Evolutionary conservation across 176 grass and related monocot genomes (phyloP).

Genomic region (Zizania latifolia): DNA sequence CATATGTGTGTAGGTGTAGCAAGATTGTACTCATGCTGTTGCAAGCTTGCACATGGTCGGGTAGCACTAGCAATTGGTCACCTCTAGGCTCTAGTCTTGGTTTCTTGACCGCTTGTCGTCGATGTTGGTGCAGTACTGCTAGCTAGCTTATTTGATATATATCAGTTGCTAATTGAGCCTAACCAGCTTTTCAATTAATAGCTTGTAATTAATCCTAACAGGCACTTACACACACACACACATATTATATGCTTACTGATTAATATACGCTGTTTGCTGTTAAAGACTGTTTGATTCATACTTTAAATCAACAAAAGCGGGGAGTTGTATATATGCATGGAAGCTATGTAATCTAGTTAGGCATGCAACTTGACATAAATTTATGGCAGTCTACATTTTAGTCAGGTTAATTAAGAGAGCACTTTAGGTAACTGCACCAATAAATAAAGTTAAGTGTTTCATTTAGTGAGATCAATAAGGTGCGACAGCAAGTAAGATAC

Average conservation of each 20-base stretch:
- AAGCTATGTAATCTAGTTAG: constrained; percentile 13
- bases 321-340: background rate
- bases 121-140: constrained; percentile 3
- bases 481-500: constrained; percentile 11
- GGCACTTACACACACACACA: too few species aligned
- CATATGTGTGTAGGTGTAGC: too few species aligned
- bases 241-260: constrained; percentile 21
- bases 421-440: constrained; percentile 11
- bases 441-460: constrained; percentile 17
- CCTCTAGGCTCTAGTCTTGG: background rate
- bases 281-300: constrained; percentile 33
- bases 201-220: constrained; percentile 7
- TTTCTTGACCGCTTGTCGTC: constrained; percentile 16
- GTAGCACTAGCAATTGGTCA: background rate
- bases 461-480: constrained; percentile 37
- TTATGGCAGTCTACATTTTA: background rate
- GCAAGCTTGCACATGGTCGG: constrained; percentile 17
- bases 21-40: constrained; percentile 20
- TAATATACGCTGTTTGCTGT: constrained; percentile 37
- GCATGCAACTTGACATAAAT: constrained; percentile 26
- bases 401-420: constrained; percentile 22
- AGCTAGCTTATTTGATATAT: constrained; percentile 21
- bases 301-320: constrained; percentile 30
- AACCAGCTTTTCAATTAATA: constrained; percentile 6
- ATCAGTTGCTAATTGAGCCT: constrained; percentile 23